Percentiles rank a stretch among this genome's conserved stretches.
phyloP scores from a whole-genome alignment of 2,329 filamentous ascomycete species.

The Calonectria henricotiae region DNA sequence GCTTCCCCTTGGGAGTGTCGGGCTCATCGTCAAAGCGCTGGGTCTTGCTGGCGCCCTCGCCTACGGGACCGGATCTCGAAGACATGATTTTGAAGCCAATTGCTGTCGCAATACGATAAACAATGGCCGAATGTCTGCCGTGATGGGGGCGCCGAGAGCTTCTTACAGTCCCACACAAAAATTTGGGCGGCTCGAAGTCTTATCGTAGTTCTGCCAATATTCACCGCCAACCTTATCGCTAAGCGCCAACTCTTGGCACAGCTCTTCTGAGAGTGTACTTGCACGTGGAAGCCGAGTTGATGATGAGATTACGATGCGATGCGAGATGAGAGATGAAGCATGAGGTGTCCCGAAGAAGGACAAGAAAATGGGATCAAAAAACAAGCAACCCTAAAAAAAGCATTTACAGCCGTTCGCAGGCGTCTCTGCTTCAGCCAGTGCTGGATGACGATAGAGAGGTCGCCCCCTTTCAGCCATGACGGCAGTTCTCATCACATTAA shows the following conservation, averaged over 20 bases:
- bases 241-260: slow-evolving; percentile 36
- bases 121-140: slow-evolving; percentile 28
- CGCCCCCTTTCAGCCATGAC: slow-evolving; percentile 39
- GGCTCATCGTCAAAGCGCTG: slow-evolving; percentile 55
- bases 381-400: neutral
- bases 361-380: neutral
- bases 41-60: slow-evolving; percentile 47
- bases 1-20: slow-evolving; percentile 52
- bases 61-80: slow-evolving; percentile 62
- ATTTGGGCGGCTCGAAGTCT: slow-evolving; percentile 54
- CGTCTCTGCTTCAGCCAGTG: slow-evolving; percentile 34
- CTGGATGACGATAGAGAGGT: slow-evolving; percentile 25
- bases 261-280: slow-evolving; percentile 41
- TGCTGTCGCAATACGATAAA: slow-evolving; percentile 31
- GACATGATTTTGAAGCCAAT: slow-evolving; percentile 58
- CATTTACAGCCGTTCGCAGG: neutral
- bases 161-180: slow-evolving; percentile 49
- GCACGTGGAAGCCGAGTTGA: slow-evolving; percentile 44
- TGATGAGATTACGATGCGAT: slow-evolving; percentile 40
- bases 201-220: slow-evolving; percentile 59
- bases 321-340: slow-evolving; percentile 21
- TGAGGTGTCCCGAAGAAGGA: slow-evolving; percentile 7
- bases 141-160: slow-evolving; percentile 38
- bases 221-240: slow-evolving; percentile 59
- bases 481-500: slow-evolving; percentile 32